Percentiles rank a stretch among this genome's conserved stretches.
These are phyloP conservation scores for Dinochytrium kinnereticum DNA, from an alignment of 371 early-diverging fungal species.

Conservation along the genomic window DNA sequence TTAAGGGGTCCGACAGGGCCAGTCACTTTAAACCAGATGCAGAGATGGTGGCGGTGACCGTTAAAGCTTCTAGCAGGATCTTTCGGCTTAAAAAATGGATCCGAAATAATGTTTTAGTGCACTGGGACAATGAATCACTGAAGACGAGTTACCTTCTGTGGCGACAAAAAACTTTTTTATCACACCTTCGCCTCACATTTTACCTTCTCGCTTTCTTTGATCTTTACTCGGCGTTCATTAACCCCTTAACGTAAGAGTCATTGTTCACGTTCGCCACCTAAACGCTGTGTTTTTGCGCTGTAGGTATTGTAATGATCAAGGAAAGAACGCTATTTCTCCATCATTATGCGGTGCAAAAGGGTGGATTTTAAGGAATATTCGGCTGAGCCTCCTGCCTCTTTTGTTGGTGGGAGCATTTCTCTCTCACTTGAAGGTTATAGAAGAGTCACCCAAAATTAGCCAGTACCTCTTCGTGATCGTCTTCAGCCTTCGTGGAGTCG, in stretches of 20 bases:
- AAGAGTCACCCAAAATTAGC: not conserved
- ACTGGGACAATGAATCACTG: constrained; percentile 2
- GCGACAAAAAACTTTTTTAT: not conserved
- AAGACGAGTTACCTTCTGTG: not conserved
- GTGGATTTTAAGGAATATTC: not conserved
- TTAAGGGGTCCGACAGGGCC: not conserved
- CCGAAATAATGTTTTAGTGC: not conserved
- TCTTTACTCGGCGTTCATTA: constrained; percentile 3
- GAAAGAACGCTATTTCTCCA: not conserved
- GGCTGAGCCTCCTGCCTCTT: not conserved
- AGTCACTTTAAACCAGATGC: too few species aligned
- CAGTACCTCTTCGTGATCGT: not conserved
- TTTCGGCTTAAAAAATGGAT: not conserved
- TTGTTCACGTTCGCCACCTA: not conserved
- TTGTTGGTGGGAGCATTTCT: not conserved
- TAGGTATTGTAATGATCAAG: not conserved
- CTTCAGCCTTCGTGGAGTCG: not conserved
- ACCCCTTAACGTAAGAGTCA: not conserved
- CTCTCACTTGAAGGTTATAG: not conserved
- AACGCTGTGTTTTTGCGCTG: not conserved
- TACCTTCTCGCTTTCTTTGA: not conserved
- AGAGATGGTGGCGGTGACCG: too few species aligned
- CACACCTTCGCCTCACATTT: not conserved
- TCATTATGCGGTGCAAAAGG: constrained; percentile 7
- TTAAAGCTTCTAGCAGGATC: not conserved